Conservation (phyloP, 1,284 basidiomycete genomes). For the Xanthoconium separans region DNA sequence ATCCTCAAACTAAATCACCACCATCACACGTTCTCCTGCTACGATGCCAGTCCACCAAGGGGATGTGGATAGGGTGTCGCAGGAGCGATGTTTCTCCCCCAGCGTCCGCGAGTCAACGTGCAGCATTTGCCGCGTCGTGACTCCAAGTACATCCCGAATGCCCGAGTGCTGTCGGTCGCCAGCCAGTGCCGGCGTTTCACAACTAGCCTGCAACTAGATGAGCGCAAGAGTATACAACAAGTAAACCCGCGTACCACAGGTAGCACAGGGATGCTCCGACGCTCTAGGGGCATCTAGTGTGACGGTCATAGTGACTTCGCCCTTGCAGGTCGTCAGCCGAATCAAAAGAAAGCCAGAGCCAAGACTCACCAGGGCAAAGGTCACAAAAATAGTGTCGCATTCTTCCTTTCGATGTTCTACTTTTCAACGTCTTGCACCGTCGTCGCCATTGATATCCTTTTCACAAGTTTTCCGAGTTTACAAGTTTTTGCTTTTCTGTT, state of each 20-base stretch:
- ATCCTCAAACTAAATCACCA: neutral
- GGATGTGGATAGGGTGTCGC: neutral
- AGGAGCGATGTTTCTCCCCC: neutral
- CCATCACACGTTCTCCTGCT: neutral
- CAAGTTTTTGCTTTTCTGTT: neutral
- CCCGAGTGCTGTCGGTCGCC: constrained; percentile 6
- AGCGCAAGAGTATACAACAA: neutral
- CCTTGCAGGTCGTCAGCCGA: neutral
- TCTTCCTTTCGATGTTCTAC: neutral
- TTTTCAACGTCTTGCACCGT: neutral
- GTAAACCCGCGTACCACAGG: constrained; percentile 6
- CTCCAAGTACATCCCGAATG: neutral
- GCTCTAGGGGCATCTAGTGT: constrained; percentile 1
- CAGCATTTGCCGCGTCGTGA: neutral
- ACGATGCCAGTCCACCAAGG: constrained; percentile 1
- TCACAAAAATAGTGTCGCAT: neutral
- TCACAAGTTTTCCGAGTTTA: neutral
- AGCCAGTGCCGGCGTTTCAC: constrained; percentile 14
- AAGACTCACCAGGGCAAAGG: neutral
- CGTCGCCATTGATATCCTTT: neutral
- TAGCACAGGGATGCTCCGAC: neutral
- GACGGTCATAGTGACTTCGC: neutral
- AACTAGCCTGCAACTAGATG: constrained; percentile 4
- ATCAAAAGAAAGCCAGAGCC: neutral
- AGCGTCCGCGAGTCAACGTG: neutral